Conservation (phyloP, 768 basidiomycete genomes). For the Roridomyces roridus region DNA sequence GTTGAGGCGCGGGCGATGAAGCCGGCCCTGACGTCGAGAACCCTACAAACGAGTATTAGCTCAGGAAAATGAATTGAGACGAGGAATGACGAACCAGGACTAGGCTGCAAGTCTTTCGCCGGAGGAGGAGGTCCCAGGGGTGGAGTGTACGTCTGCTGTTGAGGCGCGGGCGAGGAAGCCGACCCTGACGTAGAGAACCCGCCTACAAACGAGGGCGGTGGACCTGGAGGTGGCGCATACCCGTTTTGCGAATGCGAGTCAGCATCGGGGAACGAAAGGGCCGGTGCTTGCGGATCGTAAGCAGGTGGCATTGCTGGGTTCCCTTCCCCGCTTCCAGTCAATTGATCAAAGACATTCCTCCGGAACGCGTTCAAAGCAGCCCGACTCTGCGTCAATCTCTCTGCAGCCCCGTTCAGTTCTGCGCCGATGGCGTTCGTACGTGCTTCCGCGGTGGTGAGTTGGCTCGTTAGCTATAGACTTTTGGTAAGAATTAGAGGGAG, state of each 20-base stretch:
- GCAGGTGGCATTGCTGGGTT: background rate
- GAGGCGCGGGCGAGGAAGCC: background rate
- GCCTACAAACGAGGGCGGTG: too few relatives aligned
- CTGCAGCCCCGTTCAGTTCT: constrained; percentile 25
- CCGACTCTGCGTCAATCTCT: constrained; percentile 19
- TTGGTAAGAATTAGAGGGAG: background rate
- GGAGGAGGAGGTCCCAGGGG: background rate
- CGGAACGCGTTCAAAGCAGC: constrained; percentile 22
- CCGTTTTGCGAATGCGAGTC: background rate
- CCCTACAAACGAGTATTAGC: background rate
- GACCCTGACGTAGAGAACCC: too few relatives aligned
- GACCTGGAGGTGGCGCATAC: too few relatives aligned
- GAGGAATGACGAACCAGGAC: background rate
- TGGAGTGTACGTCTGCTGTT: background rate
- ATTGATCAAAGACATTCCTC: constrained; percentile 9
- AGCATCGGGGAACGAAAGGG: background rate
- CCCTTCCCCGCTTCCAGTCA: background rate
- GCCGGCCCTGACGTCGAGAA: too few relatives aligned
- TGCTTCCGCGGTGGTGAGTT: constrained; percentile 7
- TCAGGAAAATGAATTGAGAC: background rate
- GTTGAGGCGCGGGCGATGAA: background rate
- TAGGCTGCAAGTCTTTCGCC: background rate
- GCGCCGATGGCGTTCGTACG: constrained; percentile 19
- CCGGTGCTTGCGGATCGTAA: background rate
- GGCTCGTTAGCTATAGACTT: constrained; percentile 16